Evolutionary conservation across 176 grass and related monocot genomes (phyloP).

Genomic region (Eleusine coracana): DNA sequence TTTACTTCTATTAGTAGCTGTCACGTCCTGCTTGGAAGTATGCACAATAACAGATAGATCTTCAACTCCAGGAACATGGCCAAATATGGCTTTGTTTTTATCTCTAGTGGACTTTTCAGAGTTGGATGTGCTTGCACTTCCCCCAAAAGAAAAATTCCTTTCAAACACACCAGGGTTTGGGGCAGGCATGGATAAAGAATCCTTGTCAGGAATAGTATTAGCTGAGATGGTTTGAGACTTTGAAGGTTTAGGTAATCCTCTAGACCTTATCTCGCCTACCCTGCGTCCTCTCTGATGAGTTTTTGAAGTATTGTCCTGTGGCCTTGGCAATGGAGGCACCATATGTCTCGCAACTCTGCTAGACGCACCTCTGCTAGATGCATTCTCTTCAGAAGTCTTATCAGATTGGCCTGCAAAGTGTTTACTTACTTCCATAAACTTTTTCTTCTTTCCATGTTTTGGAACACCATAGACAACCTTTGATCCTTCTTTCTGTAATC

Average conservation of each 20-base stretch:
- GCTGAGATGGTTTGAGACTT: slow-evolving; percentile 50
- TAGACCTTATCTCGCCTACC: slow-evolving; percentile 52
- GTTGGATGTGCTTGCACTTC: slow-evolving; percentile 44
- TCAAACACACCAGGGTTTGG: slow-evolving; percentile 47
- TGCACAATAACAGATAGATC: slow-evolving; percentile 38
- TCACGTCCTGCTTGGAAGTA: slow-evolving; percentile 43
- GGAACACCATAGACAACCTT: slow-evolving; percentile 92
- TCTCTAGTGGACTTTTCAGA: slow-evolving; percentile 35
- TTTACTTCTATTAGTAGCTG: slow-evolving; percentile 44
- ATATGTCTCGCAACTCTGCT: slow-evolving; percentile 62
- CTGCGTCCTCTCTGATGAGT: slow-evolving; percentile 62
- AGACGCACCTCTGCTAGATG: slow-evolving; percentile 54
- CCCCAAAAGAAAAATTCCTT: slow-evolving; percentile 38
- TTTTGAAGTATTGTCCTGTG: slow-evolving; percentile 54
- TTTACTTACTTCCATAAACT: slow-evolving; percentile 99
- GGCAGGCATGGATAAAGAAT: slow-evolving; percentile 39
- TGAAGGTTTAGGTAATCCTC: slow-evolving; percentile 53
- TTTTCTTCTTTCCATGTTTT: slow-evolving; percentile 94
- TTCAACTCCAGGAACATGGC: slow-evolving; percentile 40
- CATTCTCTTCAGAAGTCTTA: slow-evolving; percentile 58
- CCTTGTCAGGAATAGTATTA: slow-evolving; percentile 46
- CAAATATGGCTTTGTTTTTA: slow-evolving; percentile 41
- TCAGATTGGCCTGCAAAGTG: slow-evolving; percentile 70
- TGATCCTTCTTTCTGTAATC: slow-evolving; percentile 91
- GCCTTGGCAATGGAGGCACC: slow-evolving; percentile 58